Percentiles rank a stretch among this genome's conserved stretches.
phyloP scores from a whole-genome alignment of 2,329 filamentous ascomycete genomes.

The Cercospora sp. region DNA sequence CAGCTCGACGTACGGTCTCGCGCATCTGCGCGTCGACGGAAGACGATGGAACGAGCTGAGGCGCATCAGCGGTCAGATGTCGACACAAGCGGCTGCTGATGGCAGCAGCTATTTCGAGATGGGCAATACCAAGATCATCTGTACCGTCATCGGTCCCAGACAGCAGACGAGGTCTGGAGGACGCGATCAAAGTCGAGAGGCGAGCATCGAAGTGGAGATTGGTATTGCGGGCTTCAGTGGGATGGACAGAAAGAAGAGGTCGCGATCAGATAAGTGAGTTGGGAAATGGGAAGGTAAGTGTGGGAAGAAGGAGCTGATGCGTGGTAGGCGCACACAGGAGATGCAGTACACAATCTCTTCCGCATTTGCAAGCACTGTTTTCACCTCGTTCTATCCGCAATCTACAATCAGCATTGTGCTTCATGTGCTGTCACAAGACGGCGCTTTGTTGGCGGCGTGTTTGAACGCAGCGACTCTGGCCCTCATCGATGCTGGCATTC shows the following conservation, averaged over 20 bases:
- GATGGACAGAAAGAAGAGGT: conserved; percentile 77
- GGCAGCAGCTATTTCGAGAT: conserved; percentile 93
- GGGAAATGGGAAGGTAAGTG: conserved; percentile 12
- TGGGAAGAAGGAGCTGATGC: conserved; percentile 16
- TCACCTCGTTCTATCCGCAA: conserved; percentile 87
- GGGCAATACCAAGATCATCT: conserved; percentile 97
- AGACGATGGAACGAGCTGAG: conserved; percentile 97
- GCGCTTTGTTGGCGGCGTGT: conserved; percentile 82
- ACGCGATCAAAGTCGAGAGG: conserved; percentile 52
- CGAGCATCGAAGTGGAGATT: conserved; percentile 76
- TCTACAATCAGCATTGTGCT: conserved; percentile 79
- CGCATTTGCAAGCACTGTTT: conserved; percentile 73
- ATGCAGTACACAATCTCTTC: conserved; percentile 76
- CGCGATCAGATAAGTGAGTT: conserved; percentile 73
- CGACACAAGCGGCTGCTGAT: conserved; percentile 87
- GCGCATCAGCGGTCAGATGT: conserved; percentile 82
- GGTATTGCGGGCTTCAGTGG: conserved; percentile 84
- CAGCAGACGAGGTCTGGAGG: conserved; percentile 60
- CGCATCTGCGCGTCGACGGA: conserved; percentile 67
- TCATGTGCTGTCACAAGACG: conserved; percentile 86
- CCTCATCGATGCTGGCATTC: conserved; percentile 89
- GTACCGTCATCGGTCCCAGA: conserved; percentile 80
- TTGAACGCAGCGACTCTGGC: conserved; percentile 90
- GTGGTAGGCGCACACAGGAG: conserved; percentile 70
- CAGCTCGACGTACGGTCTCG: conserved; percentile 85